Conservation (phyloP, 2,329 filamentous ascomycete species). For the Furcasterigmium furcatum region DNA sequence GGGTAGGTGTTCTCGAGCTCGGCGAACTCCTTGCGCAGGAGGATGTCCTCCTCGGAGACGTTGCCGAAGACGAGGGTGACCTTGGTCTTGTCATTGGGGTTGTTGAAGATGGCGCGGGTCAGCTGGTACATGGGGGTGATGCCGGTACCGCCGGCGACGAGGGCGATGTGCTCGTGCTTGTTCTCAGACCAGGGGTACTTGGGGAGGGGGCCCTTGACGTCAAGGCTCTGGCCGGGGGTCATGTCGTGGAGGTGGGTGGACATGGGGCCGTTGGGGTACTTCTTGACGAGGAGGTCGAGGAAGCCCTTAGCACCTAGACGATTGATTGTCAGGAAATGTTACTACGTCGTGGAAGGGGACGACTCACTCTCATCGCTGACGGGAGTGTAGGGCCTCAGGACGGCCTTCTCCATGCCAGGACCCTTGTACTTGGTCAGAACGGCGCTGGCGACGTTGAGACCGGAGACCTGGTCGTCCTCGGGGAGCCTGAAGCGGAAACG, state of each 20-base stretch:
- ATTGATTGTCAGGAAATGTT: constrained; percentile 8
- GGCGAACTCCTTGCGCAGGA: constrained; percentile 81
- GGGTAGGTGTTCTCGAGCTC: constrained; percentile 93
- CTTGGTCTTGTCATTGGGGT: constrained; percentile 95
- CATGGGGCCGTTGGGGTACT: constrained; percentile 89
- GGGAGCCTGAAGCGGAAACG: constrained; percentile 83
- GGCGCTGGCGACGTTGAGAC: constrained; percentile 78
- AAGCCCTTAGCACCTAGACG: constrained; percentile 70
- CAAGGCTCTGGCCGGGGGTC: constrained; percentile 75
- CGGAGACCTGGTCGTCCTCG: constrained; percentile 79
- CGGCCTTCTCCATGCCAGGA: constrained; percentile 77
- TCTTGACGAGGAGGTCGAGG: constrained; percentile 88
- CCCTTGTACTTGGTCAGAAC: constrained; percentile 90
- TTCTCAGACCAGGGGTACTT: constrained; percentile 90
- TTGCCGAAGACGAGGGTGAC: constrained; percentile 95
- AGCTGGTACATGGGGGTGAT: constrained; percentile 99
- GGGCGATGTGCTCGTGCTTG: constrained; percentile 86
- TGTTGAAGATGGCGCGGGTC: constrained; percentile 85
- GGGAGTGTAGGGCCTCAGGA: constrained; percentile 90
- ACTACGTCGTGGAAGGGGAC: background rate
- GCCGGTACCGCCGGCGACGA: constrained; percentile 92
- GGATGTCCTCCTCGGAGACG: constrained; percentile 82
- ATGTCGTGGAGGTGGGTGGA: constrained; percentile 83
- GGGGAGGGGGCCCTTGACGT: constrained; percentile 92
- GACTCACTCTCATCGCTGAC: constrained; percentile 77